Percentiles rank a stretch among this genome's conserved stretches.
Conservation (phyloP, 2,329 filamentous ascomycete species). For the Leptosphaerulina australis region DNA sequence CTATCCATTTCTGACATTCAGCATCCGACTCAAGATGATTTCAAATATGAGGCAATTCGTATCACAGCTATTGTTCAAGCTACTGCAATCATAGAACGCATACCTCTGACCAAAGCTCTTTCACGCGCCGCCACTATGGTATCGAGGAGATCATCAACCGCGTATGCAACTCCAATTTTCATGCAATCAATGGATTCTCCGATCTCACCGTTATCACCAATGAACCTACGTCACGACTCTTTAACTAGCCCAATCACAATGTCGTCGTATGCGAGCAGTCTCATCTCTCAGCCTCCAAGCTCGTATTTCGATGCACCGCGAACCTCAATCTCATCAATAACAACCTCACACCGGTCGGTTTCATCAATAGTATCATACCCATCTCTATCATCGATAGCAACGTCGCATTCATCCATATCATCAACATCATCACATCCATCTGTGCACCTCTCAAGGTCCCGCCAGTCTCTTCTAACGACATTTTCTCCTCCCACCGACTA, state of each 20-base stretch:
- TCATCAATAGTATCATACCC: conserved; percentile 11
- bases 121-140: conserved; percentile 10
- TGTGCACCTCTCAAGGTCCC: neutral
- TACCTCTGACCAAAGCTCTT: conserved; percentile 39
- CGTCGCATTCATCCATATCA: conserved; percentile 1
- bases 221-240: conserved; percentile 25
- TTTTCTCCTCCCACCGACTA: neutral
- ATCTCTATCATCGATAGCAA: conserved; percentile 17
- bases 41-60: conserved; percentile 47
- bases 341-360: neutral
- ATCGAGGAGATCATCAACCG: neutral
- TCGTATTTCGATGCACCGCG: conserved; percentile 16
- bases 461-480: neutral
- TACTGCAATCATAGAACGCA: conserved; percentile 35
- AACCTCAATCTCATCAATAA: conserved; percentile 14
- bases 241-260: conserved; percentile 23
- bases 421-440: neutral
- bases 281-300: conserved; percentile 1
- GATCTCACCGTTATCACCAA: conserved; percentile 6
- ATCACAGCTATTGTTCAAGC: conserved; percentile 42
- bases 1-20: conserved; percentile 19
- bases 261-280: conserved; percentile 21
- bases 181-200: conserved; percentile 26
- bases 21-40: conserved; percentile 27
- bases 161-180: no score